Conservation (phyloP, 306 rosid genomes). For the Lupinus albus region DNA sequence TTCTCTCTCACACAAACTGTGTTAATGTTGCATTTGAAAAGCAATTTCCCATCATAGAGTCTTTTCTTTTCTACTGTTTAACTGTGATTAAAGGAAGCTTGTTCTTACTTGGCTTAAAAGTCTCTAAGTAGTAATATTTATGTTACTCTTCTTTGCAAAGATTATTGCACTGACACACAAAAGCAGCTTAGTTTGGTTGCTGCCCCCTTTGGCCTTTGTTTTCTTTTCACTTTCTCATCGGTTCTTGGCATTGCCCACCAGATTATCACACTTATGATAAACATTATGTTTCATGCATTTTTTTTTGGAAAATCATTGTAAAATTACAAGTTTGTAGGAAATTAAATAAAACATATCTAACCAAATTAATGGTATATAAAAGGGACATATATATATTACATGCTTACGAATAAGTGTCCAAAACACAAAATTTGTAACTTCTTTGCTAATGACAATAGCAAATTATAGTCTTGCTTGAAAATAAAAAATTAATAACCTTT, state of each 20-base stretch:
- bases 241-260: slow-evolving; percentile 15
- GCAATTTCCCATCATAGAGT: slow-evolving; percentile 29
- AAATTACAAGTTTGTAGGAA: too few species aligned
- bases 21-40: slow-evolving; percentile 44
- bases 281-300: neutral
- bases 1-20: slow-evolving; percentile 15
- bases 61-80: slow-evolving; percentile 33
- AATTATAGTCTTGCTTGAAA: too few species aligned
- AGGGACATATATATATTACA: too few species aligned
- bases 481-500: too few species aligned
- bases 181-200: slow-evolving; percentile 29
- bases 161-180: slow-evolving; percentile 33
- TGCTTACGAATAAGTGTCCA: too few species aligned
- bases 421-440: too few species aligned
- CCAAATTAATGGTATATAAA: too few species aligned
- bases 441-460: too few species aligned
- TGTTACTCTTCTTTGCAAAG: slow-evolving; percentile 36
- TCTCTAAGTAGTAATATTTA: slow-evolving; percentile 41
- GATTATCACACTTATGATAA: neutral
- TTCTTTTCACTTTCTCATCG: slow-evolving; percentile 20
- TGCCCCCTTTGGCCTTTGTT: slow-evolving; percentile 25
- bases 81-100: slow-evolving; percentile 37
- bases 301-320: neutral
- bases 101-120: slow-evolving; percentile 22
- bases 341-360: too few species aligned